These are phyloP conservation scores for Sungouiozyma ichnusensis DNA, from an alignment of 805 yeast genomes.

Conservation along the genomic window DNA sequence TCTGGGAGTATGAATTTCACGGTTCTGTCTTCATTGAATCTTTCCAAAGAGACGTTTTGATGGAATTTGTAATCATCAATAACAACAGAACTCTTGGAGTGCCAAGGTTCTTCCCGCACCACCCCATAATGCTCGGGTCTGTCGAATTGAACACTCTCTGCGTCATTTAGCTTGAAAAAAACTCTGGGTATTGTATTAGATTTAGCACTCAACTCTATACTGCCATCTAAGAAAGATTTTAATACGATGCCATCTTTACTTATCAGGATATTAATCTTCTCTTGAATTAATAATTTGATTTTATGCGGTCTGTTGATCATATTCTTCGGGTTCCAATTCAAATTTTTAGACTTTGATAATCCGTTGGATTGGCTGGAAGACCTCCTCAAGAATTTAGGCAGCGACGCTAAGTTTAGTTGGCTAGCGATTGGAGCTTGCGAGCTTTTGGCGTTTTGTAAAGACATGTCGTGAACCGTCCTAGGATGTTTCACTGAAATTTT, in stretches of 20 bases:
- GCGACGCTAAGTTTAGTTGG: not conserved
- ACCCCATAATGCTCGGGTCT: constrained; percentile 11
- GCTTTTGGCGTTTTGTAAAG: not conserved
- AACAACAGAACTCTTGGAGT: constrained; percentile 37
- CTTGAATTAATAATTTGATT: constrained; percentile 64
- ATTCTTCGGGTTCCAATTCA: constrained; percentile 64
- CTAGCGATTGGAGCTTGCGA: not conserved
- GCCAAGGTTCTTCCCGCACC: not conserved
- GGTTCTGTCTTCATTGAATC: constrained; percentile 52
- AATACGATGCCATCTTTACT: constrained; percentile 54
- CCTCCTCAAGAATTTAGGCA: constrained; percentile 15
- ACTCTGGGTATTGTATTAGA: constrained; percentile 79
- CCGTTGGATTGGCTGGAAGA: constrained; percentile 10
- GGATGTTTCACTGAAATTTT: constrained; percentile 19
- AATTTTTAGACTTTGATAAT: constrained; percentile 21
- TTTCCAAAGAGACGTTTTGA: constrained; percentile 68
- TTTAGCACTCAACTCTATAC: constrained; percentile 57
- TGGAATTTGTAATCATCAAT: constrained; percentile 78
- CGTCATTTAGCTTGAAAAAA: constrained; percentile 65
- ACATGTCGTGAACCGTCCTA: not conserved
- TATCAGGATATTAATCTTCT: constrained; percentile 61
- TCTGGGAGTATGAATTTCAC: constrained; percentile 80
- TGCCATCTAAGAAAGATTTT: constrained; percentile 67
- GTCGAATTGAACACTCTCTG: constrained; percentile 16
- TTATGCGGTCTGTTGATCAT: constrained; percentile 57